Conservation (phyloP, 108 stramenopile genomes). For the Parietichytrium sp. region DNA sequence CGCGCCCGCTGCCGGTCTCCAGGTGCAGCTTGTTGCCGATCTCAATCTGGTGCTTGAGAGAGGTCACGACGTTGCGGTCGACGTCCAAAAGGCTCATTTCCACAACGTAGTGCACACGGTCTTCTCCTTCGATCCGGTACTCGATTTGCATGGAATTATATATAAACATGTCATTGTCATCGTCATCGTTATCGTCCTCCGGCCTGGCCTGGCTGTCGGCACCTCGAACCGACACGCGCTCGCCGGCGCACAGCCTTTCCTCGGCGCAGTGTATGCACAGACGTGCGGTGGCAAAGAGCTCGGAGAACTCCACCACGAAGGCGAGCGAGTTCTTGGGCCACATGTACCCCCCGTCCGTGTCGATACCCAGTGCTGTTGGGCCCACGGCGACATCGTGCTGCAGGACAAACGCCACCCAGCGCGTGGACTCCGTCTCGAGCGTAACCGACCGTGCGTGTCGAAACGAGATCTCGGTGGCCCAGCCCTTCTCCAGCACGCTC, state of each 20-base stretch:
- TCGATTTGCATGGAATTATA: neutral
- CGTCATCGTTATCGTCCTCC: no score
- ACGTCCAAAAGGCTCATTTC: neutral
- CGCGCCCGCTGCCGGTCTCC: conserved; percentile 6
- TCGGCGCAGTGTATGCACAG: neutral
- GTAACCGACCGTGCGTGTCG: no score
- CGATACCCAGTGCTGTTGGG: neutral
- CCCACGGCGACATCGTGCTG: conserved; percentile 26
- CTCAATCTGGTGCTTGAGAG: neutral
- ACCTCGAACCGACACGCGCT: no score
- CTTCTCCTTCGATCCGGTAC: conserved; percentile 9
- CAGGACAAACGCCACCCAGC: neutral
- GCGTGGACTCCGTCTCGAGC: no score
- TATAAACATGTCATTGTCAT: no score
- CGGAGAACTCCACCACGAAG: neutral
- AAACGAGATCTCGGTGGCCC: neutral
- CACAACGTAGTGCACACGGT: neutral
- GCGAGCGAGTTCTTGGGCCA: neutral
- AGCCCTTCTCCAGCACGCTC: neutral
- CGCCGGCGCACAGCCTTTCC: conserved; percentile 20
- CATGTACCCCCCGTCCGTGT: neutral
- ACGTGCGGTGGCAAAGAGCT: neutral
- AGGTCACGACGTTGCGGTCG: neutral
- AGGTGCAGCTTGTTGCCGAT: neutral
- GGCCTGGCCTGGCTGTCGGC: no score